Percentiles rank a stretch among this genome's conserved stretches.
Evolutionary conservation across 208 protist genomes (phyloP).

Genomic region (Leishmania guyanensis): DNA sequence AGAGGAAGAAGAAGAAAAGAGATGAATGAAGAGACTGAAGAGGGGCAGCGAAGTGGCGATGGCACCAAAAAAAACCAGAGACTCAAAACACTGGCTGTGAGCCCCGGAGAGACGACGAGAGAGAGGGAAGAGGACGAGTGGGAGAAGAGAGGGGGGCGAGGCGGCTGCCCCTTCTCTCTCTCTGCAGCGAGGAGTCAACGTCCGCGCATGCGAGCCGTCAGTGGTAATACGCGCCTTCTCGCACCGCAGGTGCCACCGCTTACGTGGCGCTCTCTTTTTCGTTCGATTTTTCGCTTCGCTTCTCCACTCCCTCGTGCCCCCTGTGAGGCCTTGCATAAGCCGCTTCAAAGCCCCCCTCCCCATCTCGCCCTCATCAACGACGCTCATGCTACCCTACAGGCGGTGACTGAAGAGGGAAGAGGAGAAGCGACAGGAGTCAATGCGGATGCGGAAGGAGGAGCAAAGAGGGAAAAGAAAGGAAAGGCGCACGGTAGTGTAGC

Average conservation of each 20-base stretch:
- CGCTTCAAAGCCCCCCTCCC: not conserved
- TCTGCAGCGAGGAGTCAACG: not conserved
- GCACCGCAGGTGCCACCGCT: not conserved
- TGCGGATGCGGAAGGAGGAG: not conserved
- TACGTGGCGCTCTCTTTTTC: not conserved
- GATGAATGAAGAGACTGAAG: not conserved
- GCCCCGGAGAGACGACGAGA: too few relatives aligned
- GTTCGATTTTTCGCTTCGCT: not conserved
- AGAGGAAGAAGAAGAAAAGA: not conserved
- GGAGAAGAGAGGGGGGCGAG: not conserved
- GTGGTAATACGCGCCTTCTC: not conserved
- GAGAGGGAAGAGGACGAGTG: too few relatives aligned
- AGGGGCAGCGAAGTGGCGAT: not conserved
- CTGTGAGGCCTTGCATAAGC: not conserved
- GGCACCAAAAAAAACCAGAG: not conserved
- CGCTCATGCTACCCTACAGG: not conserved
- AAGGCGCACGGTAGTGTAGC: not conserved
- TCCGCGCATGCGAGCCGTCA: not conserved
- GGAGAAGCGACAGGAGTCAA: not conserved
- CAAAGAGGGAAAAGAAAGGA: not conserved
- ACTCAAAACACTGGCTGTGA: too few relatives aligned
- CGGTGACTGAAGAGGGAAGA: not conserved
- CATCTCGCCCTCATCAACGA: not conserved
- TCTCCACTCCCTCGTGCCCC: not conserved
- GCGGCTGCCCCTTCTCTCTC: not conserved